Evolutionary conservation across 176 grass and related monocot genomes (phyloP).

Genomic region (Eragrostis curvula): DNA sequence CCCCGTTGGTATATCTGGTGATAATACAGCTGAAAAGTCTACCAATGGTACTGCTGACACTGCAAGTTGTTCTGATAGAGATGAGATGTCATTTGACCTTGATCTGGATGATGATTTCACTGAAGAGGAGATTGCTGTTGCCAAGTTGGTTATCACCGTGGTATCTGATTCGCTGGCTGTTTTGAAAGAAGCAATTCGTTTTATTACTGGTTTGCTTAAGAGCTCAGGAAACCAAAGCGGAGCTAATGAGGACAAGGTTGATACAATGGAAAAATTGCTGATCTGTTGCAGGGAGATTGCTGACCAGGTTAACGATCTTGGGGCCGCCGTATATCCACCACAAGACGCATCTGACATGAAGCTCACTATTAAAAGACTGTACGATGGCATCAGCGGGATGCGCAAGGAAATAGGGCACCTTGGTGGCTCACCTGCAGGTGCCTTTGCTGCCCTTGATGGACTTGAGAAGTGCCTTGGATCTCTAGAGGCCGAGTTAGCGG

Average conservation of each 20-base stretch:
- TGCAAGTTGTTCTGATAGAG: constrained; percentile 54
- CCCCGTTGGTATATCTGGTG: constrained; percentile 42
- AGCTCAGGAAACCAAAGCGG: constrained; percentile 36
- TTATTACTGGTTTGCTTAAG: constrained; percentile 78
- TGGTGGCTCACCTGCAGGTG: constrained; percentile 41
- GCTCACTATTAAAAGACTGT: constrained; percentile 41
- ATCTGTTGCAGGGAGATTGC: constrained; percentile 66
- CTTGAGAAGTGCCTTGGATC: constrained; percentile 63
- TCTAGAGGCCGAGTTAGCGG: constrained; percentile 55
- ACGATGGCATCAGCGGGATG: constrained; percentile 40
- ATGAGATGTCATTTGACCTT: constrained; percentile 52
- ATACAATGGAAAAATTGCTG: constrained; percentile 84
- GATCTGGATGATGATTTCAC: constrained; percentile 73
- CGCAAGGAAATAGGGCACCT: constrained; percentile 58
- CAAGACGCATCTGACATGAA: constrained; percentile 78
- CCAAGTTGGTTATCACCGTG: constrained; percentile 55
- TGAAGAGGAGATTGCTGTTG: constrained; percentile 69
- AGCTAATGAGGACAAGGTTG: constrained; percentile 55
- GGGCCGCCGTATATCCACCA: constrained; percentile 78
- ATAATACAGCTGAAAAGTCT: constrained; percentile 35
- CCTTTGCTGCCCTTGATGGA: constrained; percentile 55
- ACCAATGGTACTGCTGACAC: constrained; percentile 48
- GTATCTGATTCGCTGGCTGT: constrained; percentile 61
- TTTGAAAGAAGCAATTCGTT: constrained; percentile 86
- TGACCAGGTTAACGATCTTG: constrained; percentile 76